phyloP scores from a whole-genome alignment of 2,329 filamentous ascomycete species.

The Sclerotiophoma versabilis region DNA sequence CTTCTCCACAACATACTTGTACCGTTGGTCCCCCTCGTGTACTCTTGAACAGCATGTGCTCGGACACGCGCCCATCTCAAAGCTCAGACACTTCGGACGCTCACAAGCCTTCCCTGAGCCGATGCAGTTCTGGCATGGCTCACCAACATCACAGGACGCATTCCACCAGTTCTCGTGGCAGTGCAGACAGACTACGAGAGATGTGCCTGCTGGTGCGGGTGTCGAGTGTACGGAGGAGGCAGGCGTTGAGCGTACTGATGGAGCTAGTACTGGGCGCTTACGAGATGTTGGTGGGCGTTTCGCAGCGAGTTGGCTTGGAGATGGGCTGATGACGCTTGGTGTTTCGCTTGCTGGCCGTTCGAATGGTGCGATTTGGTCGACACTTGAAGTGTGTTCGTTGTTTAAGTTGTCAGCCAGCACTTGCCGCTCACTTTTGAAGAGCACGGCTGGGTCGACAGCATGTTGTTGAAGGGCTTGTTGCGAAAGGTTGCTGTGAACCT shows the following conservation, averaged over 20 bases:
- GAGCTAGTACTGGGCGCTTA: neutral
- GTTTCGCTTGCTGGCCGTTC: neutral
- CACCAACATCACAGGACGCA: slow-evolving; percentile 5
- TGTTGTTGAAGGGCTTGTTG: neutral
- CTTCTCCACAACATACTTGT: neutral
- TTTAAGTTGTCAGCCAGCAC: neutral
- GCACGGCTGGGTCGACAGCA: neutral
- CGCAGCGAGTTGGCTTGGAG: neutral
- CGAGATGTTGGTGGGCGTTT: neutral
- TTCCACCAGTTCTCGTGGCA: slow-evolving; percentile 18
- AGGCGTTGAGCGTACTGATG: neutral
- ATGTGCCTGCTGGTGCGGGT: neutral
- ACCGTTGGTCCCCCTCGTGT: slow-evolving; percentile 1
- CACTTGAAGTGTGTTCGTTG: neutral
- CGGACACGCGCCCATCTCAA: neutral
- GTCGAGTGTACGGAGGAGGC: neutral
- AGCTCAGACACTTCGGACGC: slow-evolving; percentile 1
- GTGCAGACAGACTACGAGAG: slow-evolving; percentile 4
- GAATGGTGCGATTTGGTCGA: neutral
- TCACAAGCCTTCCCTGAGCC: neutral
- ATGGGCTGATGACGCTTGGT: neutral
- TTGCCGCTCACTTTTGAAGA: neutral
- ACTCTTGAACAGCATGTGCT: neutral
- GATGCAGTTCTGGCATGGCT: slow-evolving; percentile 14
- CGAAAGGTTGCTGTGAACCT: neutral